Percentiles rank a stretch among this genome's conserved stretches.
These are phyloP conservation scores for Colletotrichum abscissum DNA, from an alignment of 2,329 filamentous ascomycete genomes.

Conservation along the genomic window DNA sequence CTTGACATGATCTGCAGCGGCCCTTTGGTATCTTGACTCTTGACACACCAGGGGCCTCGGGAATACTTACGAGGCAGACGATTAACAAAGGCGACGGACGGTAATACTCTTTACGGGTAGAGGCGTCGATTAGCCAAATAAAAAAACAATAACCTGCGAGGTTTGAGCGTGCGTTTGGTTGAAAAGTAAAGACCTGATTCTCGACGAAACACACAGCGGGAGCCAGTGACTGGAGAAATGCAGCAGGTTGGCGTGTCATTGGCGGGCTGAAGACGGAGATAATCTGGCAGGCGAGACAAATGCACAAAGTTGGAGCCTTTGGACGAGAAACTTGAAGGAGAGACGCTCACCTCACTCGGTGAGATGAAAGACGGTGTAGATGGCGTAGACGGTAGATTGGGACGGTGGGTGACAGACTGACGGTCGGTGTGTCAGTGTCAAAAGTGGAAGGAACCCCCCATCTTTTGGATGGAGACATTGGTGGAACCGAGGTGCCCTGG, in stretches of 20 bases:
- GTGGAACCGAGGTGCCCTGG: conserved; percentile 1
- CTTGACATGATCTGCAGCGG: conserved; percentile 24
- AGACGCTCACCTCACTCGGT: not conserved
- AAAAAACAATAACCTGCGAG: not conserved
- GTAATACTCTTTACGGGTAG: not conserved
- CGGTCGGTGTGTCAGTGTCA: not conserved
- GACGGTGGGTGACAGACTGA: not conserved
- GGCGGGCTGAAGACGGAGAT: not conserved
- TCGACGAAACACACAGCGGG: not conserved
- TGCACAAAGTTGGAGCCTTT: too few species aligned
- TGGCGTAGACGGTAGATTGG: not conserved
- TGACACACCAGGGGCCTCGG: not conserved
- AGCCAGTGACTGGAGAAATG: not conserved
- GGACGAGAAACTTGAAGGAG: too few species aligned
- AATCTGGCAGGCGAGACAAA: too few species aligned
- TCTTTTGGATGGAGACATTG: conserved; percentile 14
- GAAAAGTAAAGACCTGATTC: not conserved
- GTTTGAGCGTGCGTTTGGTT: not conserved
- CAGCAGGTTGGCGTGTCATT: not conserved
- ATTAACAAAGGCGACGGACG: not conserved
- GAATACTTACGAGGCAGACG: not conserved
- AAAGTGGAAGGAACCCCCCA: not conserved
- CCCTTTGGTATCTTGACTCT: not conserved
- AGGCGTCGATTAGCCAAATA: not conserved
- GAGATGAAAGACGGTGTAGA: too few species aligned